These are phyloP conservation scores for Paraleonurus japonicus DNA, from an alignment of 257 asterid species.

Conservation along the genomic window DNA sequence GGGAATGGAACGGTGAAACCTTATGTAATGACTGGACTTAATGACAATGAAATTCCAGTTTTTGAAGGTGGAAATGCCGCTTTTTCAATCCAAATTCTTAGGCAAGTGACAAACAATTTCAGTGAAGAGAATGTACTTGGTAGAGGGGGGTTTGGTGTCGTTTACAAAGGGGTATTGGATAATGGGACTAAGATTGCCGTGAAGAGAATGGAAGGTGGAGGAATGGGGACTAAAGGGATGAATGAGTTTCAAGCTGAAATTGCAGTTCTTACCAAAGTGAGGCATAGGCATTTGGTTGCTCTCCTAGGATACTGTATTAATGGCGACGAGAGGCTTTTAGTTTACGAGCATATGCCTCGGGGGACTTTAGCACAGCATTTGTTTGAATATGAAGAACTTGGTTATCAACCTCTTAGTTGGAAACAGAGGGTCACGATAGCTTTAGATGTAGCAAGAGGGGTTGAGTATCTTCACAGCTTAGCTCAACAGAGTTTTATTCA, in stretches of 20 bases:
- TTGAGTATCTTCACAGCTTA: constrained; percentile 87
- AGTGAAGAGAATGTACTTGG: constrained; percentile 60
- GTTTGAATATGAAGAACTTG: constrained; percentile 62
- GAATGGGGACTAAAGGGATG: constrained; percentile 85
- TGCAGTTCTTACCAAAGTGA: constrained; percentile 80
- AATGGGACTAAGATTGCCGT: constrained; percentile 91
- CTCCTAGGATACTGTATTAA: constrained; percentile 82
- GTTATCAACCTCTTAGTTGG: constrained; percentile 63
- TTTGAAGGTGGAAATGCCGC: constrained; percentile 67
- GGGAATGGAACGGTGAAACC: constrained; percentile 51
- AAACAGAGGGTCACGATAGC: constrained; percentile 83
- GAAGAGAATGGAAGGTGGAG: constrained; percentile 82
- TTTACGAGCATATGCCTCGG: constrained; percentile 84
- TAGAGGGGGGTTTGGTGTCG: constrained; percentile 86
- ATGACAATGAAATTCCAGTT: constrained; percentile 42
- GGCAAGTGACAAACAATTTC: constrained; percentile 77
- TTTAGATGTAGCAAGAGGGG: constrained; percentile 86
- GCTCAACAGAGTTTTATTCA: constrained; percentile 92
- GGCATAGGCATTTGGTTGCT: constrained; percentile 91
- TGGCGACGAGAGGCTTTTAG: constrained; percentile 83
- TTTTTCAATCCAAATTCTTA: constrained; percentile 64
- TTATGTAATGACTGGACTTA: constrained; percentile 28
- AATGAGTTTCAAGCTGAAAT: constrained; percentile 86
- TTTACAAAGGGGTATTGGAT: constrained; percentile 71
- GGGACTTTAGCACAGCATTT: constrained; percentile 81